Evolutionary conservation across 352 stramenopile genomes (phyloP), one percentile per base, ranked within the genome.

Genomic region (Phytopythium montanum): DNA sequence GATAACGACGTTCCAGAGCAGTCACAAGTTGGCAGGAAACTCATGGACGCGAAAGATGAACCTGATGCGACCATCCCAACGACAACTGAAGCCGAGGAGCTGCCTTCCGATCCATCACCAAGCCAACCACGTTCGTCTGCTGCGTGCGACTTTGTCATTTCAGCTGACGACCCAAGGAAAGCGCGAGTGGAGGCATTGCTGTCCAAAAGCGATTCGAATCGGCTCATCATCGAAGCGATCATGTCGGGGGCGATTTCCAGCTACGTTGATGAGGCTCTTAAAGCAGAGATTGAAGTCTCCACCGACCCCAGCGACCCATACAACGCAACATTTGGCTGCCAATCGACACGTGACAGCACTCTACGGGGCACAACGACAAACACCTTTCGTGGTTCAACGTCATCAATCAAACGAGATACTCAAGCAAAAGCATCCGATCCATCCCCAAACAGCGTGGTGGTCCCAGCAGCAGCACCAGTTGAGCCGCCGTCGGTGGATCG

Each of bases 171-270:
- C 31, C 3, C 19, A 5, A 9, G 16, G 28, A 29, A 19, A 9
- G 29, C 18, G 34, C 50, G 16, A 56, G 9, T 21, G 14, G 52
- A 34, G 1, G 13, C 23, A 2, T 3, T 49, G 10, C 50, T 75
- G n/a, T 3, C 55, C 0, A 75, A 71, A 18, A 69, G 56, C 23
- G 54, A 62, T 33, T 75, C 67, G 0, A 62, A 75, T 54, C 57
- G 45, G 23, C 55, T 62, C 29, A 72, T 75, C 33, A 36, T 75
- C 6, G 44, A 21, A 19, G 64, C 60, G 6, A 63, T 75, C 36
- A 69, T 75, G 67, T 51, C 29, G 26, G 59, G 38, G 7, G 64
- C 54, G 2, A 71, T 75, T 33, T 41, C 52, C 14, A 64, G 9
- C 10, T 70, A 56, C 29, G 26, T 73, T 7, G 44, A 70, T 9